Base-by-base conservation (phyloP, 768 basidiomycete genomes). In the Macrolepiota dolichaula region DNA sequence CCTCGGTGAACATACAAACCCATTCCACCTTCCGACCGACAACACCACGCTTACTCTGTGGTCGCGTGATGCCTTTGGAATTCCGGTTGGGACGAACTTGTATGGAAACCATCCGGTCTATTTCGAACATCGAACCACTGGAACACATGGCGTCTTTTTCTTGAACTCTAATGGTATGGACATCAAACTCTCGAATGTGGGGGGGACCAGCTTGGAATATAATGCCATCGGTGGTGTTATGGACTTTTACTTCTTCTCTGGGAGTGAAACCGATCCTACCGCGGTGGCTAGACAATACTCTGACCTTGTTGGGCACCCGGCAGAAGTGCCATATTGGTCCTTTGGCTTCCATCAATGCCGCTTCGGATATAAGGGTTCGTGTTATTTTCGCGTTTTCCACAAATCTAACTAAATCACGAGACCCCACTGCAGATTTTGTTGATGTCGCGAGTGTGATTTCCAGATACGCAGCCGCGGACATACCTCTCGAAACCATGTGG, bases 401-500 rank as follows among this genome's bases (percentile, higher is more conserved):
- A 9, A 42, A 42, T 25, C 15, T n/a, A 42, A 11, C n/a, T n/a
- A 9, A 35, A 27, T 59, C 36, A 57, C 38, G 46, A 17, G 53
- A 19, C 25, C 55, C 29, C 47, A 35, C 7, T 5, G 2, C 44
- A 87, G 87, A 87, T 66, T 88, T 79, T 50, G 73, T 87, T 27
- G 82, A 86, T 29, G 85, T 89, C 1, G 82, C 86, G 1, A 71
- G 75, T 42, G 88, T 89, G 3, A 83, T 89, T 58, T 71, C 79
- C 0, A 85, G 81, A 68, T 89, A 89, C 63, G 80, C 84, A 0
- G 77, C 72, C 1, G 85, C 86, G 0, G 68, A 72, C 3, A 89
- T 91, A 56, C 88, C 88, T 6, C 78, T 89, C 2, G 87, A 91
- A 70, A 88, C 87, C 0, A 89, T 89, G 87, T 89, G 88, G 88